These are phyloP conservation scores for Berkeleyomyces rouxiae DNA, from an alignment of 2,329 filamentous ascomycete species.

Conservation along the genomic window DNA sequence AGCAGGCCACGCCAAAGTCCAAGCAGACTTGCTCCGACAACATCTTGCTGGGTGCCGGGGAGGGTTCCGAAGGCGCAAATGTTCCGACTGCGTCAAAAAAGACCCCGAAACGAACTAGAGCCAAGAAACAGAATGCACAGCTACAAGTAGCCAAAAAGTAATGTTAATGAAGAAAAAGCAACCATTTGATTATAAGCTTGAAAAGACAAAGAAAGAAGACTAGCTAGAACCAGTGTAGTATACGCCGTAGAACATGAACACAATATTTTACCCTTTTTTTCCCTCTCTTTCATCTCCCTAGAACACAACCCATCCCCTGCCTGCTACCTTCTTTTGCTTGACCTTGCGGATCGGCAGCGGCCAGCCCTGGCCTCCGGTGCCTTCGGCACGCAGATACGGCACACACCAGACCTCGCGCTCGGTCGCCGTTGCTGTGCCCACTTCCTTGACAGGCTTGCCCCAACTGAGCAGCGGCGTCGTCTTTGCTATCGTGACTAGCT, in stretches of 20 bases:
- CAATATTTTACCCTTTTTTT: background rate
- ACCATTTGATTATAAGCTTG: background rate
- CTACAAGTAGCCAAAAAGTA: background rate
- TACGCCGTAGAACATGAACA: background rate
- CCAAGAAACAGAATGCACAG: background rate
- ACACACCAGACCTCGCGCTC: conserved; percentile 68
- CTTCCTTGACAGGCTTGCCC: conserved; percentile 82
- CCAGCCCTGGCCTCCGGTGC: conserved; percentile 55
- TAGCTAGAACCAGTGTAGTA: background rate
- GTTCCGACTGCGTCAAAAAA: background rate
- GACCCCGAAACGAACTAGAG: background rate
- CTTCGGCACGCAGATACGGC: conserved; percentile 56
- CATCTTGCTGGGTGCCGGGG: background rate
- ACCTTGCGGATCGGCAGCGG: conserved; percentile 74
- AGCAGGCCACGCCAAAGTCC: background rate
- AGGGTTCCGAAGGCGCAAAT: background rate
- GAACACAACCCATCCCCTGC: conserved; percentile 59
- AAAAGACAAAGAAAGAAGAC: background rate
- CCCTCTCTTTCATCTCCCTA: conserved; percentile 18
- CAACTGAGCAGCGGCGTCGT: conserved; percentile 72
- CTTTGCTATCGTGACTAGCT: conserved; percentile 63
- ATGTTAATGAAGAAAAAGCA: background rate
- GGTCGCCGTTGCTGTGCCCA: conserved; percentile 28
- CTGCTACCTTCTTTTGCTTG: conserved; percentile 55
- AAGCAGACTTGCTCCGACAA: background rate